These are phyloP conservation scores for Ogataea thermomethanolica DNA, from an alignment of 805 yeast species.

Conservation along the genomic window DNA sequence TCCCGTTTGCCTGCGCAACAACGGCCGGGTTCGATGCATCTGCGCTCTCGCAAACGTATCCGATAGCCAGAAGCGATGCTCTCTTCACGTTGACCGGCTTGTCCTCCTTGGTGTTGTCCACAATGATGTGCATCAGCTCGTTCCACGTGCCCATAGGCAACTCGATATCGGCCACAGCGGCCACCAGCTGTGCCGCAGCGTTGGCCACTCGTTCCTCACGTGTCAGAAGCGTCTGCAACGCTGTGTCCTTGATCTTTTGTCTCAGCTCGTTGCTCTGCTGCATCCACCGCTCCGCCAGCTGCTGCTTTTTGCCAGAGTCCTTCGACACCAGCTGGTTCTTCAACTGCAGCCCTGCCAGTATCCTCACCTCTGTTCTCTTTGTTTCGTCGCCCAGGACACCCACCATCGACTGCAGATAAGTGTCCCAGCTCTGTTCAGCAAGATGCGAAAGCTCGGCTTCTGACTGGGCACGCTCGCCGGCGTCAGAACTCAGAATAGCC, in stretches of 20 bases:
- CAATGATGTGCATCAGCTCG: slow-evolving; percentile 76
- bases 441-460: slow-evolving; percentile 71
- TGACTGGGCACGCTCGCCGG: slow-evolving; percentile 66
- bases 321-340: slow-evolving; percentile 88
- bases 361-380: slow-evolving; percentile 74
- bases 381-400: slow-evolving; percentile 65
- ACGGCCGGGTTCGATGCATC: slow-evolving; percentile 79
- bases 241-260: slow-evolving; percentile 59
- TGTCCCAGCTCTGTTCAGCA: slow-evolving; percentile 72
- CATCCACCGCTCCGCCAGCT: slow-evolving; percentile 74
- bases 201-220: slow-evolving; percentile 76
- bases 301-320: slow-evolving; percentile 54
- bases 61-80: slow-evolving; percentile 84
- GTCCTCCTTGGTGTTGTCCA: slow-evolving; percentile 78
- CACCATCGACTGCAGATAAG: slow-evolving; percentile 66
- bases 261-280: slow-evolving; percentile 52
- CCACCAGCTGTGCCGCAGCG: slow-evolving; percentile 89
- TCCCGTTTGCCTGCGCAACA: slow-evolving; percentile 83
- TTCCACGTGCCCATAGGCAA: slow-evolving; percentile 87
- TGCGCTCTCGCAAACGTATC: slow-evolving; percentile 93
- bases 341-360: slow-evolving; percentile 83
- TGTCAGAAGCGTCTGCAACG: slow-evolving; percentile 61
- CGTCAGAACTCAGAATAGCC: slow-evolving; percentile 70
- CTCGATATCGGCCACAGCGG: slow-evolving; percentile 96
- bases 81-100: slow-evolving; percentile 78